A percentile compares a stretch with the other conserved stretches of the same genome.
These are phyloP conservation scores for Arctium minus DNA, from an alignment of 129 eudicot genomes.

Conservation along the genomic window DNA sequence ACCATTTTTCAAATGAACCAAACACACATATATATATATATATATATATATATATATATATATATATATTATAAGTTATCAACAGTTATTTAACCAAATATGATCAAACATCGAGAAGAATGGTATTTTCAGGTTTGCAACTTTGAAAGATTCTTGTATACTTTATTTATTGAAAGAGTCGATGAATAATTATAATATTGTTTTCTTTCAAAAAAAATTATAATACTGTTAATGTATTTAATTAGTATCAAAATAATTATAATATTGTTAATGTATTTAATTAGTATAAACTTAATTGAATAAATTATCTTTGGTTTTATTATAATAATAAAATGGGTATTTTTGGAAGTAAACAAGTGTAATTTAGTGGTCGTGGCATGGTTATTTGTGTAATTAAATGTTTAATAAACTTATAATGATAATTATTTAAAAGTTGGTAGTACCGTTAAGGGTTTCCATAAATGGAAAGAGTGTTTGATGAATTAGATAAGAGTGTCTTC, in stretches of 20 bases:
- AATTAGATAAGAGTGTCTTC: not conserved
- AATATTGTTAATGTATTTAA: not conserved
- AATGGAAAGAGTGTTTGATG: constrained; percentile 8
- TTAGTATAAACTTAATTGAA: not conserved
- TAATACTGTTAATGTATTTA: not conserved
- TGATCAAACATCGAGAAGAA: not conserved
- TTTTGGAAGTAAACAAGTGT: constrained; percentile 7
- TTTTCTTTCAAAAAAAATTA: too few species aligned
- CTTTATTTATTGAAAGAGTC: constrained; percentile 3
- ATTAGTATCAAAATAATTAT: not conserved
- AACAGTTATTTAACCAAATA: not conserved
- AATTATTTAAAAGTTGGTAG: not conserved
- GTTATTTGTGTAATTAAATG: constrained; percentile 1
- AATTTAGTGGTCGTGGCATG: not conserved
- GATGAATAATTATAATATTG: not conserved
- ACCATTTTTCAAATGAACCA: too few species aligned
- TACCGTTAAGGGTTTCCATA: constrained; percentile 20
- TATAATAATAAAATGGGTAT: constrained; percentile 1
- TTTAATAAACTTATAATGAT: not conserved
- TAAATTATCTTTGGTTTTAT: constrained; percentile 9
- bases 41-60: not conserved
- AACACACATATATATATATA: too few species aligned
- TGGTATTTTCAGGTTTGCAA: not conserved
- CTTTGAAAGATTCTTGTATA: not conserved
- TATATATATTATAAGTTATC: not conserved